Base-by-base conservation (phyloP, 257 asterid genomes). In the Solanum microdontum region DNA sequence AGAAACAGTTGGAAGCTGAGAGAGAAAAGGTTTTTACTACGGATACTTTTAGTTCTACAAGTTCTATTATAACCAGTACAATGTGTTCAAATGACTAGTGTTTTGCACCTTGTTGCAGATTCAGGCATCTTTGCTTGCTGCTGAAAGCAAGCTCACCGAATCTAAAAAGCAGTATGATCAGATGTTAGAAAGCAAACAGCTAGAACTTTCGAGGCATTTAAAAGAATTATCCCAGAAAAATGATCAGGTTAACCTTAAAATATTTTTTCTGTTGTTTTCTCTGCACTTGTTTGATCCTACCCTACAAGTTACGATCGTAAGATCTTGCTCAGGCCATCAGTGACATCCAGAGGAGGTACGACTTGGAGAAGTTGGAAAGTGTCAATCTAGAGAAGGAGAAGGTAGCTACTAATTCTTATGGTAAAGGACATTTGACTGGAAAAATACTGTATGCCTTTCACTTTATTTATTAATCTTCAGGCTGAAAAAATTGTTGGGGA, bases 161-260 rank as follows among this genome's bases (percentile, higher is more conserved):
- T 97, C 98, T 87, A 95, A 93, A 92, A 96, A 93, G 94, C 93
- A 94, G 87, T 89, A 92, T 87, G 94, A 97, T 87, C 99, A 92
- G 89, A 96, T 95, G 99, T 90, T 96, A 90, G 98, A 97, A 90
- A 94, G 92, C 92, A 96, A 95, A 90, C 98, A 97, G 26, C 87
- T 92, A 58, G 99, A 97, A 89, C 92, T 97, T 87, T 97, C 98
- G n/a, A 96, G 93, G 90, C 97, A 96, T 91, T 90, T 97, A 93
- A 97, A 97, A 91, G 99, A 97, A 91, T 94, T 97, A 90, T 97
- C 99, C 86, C 98, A 92, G 91, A 94, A 92, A 89, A 97, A 96
- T 91, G 99, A 97, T 89, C 96, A 94, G 99, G 99, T 95, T 77
- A 77, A 77, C 64, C 85, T 84, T 88, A 11, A 28, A 30, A 28